Evolutionary conservation across 495 filamentous ascomycete species (phyloP), one percentile per base, ranked within the genome.

Genomic region (Hyphodiscus hymeniophilus): DNA sequence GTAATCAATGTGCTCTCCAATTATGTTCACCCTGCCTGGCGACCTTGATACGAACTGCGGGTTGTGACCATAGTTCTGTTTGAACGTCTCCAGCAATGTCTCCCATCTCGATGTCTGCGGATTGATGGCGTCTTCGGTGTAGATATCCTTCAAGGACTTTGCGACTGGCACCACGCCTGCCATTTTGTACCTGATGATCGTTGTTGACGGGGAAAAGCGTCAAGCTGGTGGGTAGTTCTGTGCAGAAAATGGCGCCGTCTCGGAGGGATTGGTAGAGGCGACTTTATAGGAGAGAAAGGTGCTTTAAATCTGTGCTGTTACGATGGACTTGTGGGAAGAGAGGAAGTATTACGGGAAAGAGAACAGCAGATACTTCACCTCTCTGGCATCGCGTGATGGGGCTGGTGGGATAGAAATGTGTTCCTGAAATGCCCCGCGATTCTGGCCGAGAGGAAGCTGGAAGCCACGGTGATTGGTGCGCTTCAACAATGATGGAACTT

Each of bases 1-100:
- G 66, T 98, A 98, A 72, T 98, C 92, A 60, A 98, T 96, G 68
- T 98, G 92, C 72, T 98, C 92, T 61, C 92, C 92, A 58, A 98
- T 96, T 63, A 98, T 92, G 72, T 97, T 97, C 50, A 98, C 92
- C 48, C 92, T 77, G 42, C 92, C 92, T 0, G 92, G 92, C 48
- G 89, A 94, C 39, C 92, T 80, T 1, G 92, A 77, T 6, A 97
- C 79, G 57, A 95, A 97, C 35, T 88, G 76, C 2, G 90, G 80
- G 11, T 65, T 69, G 32, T 76, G 72, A 48, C 76, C 79, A 67
- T 89, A 95, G n/a, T 61, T 67, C 50, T 79, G 69, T 57, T 80
- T 67, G 64, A 98, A 98, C 48, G 76, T 76, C 30, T 70, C 66
- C 23, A 89, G 65, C 13, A 98, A 76, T 20, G 61, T 65, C 32